Evolutionary conservation across 768 basidiomycete genomes (phyloP).

Genomic region (Trametes gibbosa): DNA sequence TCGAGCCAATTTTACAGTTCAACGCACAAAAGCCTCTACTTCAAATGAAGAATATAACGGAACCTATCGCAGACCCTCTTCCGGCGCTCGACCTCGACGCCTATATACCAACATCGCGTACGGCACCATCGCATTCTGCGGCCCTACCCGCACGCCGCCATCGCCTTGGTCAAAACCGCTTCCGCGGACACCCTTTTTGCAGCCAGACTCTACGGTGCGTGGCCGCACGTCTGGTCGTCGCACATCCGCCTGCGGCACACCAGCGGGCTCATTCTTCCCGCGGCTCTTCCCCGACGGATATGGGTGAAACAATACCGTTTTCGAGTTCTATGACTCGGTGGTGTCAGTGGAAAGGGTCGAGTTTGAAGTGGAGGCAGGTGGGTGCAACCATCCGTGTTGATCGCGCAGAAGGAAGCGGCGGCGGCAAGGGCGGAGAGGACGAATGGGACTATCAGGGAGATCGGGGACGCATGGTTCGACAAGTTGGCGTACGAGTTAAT

Average conservation of each 20-base stretch:
- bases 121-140: conserved; percentile 24
- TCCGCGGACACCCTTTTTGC: background rate
- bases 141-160: conserved; percentile 4
- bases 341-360: conserved; percentile 1
- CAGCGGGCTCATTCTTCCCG: conserved; percentile 20
- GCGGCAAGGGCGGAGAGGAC: background rate
- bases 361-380: conserved; percentile 2
- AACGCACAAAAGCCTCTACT: too few species aligned
- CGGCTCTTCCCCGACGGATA: conserved; percentile 38
- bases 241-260: conserved; percentile 32
- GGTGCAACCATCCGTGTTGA: conserved; percentile 16
- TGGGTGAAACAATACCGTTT: conserved; percentile 23
- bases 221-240: conserved; percentile 28
- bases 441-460: background rate
- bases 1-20: too few species aligned
- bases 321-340: conserved; percentile 7
- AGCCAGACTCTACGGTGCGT: conserved; percentile 8
- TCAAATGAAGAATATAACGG: too few species aligned
- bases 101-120: conserved; percentile 20
- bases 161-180: conserved; percentile 6
- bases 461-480: conserved; percentile 17
- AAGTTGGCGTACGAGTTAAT: too few species aligned
- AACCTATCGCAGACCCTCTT: background rate
- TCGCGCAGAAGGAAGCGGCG: conserved; percentile 11
- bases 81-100: conserved; percentile 4